These are phyloP conservation scores for Gnomoniopsis smithogilvyi DNA, from an alignment of 2,329 filamentous ascomycete species.

Conservation along the genomic window DNA sequence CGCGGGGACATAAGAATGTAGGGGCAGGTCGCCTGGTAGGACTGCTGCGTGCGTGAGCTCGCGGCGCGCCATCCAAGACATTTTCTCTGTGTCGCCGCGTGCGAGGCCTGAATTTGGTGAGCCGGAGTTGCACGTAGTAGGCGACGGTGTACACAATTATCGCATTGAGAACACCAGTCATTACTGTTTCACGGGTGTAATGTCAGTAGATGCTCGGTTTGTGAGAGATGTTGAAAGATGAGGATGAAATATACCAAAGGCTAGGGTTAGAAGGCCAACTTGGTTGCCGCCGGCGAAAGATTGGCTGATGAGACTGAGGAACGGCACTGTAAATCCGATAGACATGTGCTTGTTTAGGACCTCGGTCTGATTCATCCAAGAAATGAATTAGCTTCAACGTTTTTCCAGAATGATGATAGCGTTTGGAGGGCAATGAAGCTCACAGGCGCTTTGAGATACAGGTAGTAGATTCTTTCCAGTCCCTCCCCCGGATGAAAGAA, in stretches of 20 bases:
- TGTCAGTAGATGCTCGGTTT: not conserved
- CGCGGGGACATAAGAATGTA: not conserved
- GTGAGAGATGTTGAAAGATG: not conserved
- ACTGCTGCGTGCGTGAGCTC: not conserved
- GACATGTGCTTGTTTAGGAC: slow-evolving; percentile 50
- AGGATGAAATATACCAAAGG: slow-evolving; percentile 36
- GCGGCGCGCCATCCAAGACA: slow-evolving; percentile 8
- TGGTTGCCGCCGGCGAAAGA: slow-evolving; percentile 27
- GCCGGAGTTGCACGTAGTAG: slow-evolving; percentile 23
- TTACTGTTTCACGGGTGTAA: slow-evolving; percentile 19
- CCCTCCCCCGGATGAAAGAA: slow-evolving; percentile 16
- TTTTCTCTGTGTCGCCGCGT: not conserved
- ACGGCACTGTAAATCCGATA: slow-evolving; percentile 47
- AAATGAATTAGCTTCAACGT: not conserved
- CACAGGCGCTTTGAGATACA: slow-evolving; percentile 22
- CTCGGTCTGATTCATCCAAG: slow-evolving; percentile 35
- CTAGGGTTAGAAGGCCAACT: slow-evolving; percentile 41
- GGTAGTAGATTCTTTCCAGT: slow-evolving; percentile 26
- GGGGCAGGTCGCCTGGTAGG: not conserved
- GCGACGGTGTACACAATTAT: slow-evolving; percentile 26
- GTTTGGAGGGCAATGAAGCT: slow-evolving; percentile 5
- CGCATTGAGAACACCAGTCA: slow-evolving; percentile 31
- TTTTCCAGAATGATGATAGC: not conserved
- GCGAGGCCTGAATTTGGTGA: slow-evolving; percentile 2
- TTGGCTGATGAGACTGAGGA: slow-evolving; percentile 41